phyloP scores from a whole-genome alignment of 2,329 filamentous ascomycete genomes.

The Zalaria obscura region DNA sequence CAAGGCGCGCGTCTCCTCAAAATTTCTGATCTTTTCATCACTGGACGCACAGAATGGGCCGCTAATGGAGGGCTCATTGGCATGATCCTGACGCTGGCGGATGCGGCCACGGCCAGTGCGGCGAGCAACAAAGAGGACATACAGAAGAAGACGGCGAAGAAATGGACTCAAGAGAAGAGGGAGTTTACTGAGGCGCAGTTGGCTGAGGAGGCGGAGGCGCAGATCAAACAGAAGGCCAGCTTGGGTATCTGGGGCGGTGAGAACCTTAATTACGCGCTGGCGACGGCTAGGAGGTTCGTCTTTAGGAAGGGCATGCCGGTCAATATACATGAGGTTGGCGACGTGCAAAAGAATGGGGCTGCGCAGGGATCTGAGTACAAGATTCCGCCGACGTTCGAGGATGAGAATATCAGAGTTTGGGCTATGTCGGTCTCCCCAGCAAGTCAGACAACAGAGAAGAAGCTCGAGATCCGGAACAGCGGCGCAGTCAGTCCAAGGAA shows the following conservation, averaged over 20 bases:
- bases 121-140: constrained; percentile 28
- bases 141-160: constrained; percentile 19
- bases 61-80: constrained; percentile 73
- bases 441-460: constrained; percentile 4
- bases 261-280: constrained; percentile 68
- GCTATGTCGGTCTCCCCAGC: constrained; percentile 48
- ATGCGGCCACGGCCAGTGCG: constrained; percentile 37
- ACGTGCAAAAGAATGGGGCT: constrained; percentile 15
- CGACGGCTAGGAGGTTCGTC: constrained; percentile 72
- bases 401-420: constrained; percentile 73
- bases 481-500: constrained; percentile 15
- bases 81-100: constrained; percentile 71
- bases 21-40: constrained; percentile 67
- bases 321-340: constrained; percentile 51
- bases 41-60: constrained; percentile 61
- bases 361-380: constrained; percentile 17
- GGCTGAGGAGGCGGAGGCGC: constrained; percentile 12
- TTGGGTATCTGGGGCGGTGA: constrained; percentile 64
- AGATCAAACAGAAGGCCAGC: constrained; percentile 19
- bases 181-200: constrained; percentile 11
- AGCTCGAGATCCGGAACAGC: not conserved
- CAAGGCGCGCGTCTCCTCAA: constrained; percentile 50
- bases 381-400: constrained; percentile 52
- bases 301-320: constrained; percentile 72
- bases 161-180: constrained; percentile 17